These are phyloP conservation scores for Ceratocystis albifundus DNA, from an alignment of 2,329 filamentous ascomycete species.

Conservation along the genomic window DNA sequence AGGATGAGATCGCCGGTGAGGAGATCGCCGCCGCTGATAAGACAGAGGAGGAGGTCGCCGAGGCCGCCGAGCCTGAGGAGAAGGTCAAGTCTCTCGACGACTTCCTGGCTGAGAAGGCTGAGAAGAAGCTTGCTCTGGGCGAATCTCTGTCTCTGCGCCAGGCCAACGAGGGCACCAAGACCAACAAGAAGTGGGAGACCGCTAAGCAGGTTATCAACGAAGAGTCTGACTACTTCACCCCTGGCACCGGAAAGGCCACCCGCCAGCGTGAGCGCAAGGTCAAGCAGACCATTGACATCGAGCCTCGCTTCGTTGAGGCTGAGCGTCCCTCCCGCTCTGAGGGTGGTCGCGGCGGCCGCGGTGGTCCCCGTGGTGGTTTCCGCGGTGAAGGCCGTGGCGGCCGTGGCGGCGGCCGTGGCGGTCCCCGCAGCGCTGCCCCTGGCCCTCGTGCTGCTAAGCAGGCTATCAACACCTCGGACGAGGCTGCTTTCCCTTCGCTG, in stretches of 20 bases:
- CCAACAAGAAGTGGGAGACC: conserved; percentile 83
- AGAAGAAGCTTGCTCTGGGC: conserved; percentile 65
- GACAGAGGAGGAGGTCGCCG: conserved; percentile 47
- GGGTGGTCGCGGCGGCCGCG: conserved; percentile 43
- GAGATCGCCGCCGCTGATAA: conserved; percentile 76
- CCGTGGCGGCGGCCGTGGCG: conserved; percentile 39
- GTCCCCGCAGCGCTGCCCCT: conserved; percentile 32
- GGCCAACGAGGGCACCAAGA: conserved; percentile 81
- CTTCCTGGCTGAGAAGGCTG: conserved; percentile 62
- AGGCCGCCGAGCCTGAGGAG: conserved; percentile 58
- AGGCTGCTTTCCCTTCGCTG: conserved; percentile 50
- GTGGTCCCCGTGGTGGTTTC: conserved; percentile 40
- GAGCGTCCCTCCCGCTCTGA: conserved; percentile 41
- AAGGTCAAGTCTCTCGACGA: conserved; percentile 83
- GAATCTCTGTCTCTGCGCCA: conserved; percentile 60
- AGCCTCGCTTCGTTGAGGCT: conserved; percentile 68
- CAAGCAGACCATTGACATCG: conserved; percentile 82
- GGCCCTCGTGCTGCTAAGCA: conserved; percentile 24
- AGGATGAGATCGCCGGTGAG: conserved; percentile 85
- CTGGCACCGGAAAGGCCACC: conserved; percentile 61
- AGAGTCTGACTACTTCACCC: conserved; percentile 66
- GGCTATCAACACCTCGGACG: conserved; percentile 45
- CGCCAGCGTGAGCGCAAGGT: conserved; percentile 83
- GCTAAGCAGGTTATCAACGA: conserved; percentile 62
- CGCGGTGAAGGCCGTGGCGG: conserved; percentile 38